A percentile compares a stretch with the other conserved stretches of the same genome.
Evolutionary conservation across 805 yeast genomes (phyloP).

Genomic region (Candida xyloterini): DNA sequence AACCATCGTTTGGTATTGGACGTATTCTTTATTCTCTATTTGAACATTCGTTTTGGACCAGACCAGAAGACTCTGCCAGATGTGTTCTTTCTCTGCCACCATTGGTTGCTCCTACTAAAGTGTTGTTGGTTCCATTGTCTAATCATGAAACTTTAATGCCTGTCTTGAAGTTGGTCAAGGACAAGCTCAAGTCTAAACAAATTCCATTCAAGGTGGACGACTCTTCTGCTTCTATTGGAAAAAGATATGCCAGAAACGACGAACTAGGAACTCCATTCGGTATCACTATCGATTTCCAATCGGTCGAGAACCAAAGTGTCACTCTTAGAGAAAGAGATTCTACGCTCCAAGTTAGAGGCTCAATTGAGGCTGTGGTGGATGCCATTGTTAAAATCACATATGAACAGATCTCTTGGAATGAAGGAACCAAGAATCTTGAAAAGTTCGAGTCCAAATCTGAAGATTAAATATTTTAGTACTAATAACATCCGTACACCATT

Average conservation of each 20-base stretch:
- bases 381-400: conserved; percentile 78
- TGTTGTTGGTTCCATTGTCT: conserved; percentile 89
- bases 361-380: conserved; percentile 61
- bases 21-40: conserved; percentile 90
- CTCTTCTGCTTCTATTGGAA: conserved; percentile 95
- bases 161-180: conserved; percentile 64
- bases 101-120: conserved; percentile 96
- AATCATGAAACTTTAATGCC: conserved; percentile 78
- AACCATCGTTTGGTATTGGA: conserved; percentile 99
- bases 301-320: conserved; percentile 80
- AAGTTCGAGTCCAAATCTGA: conserved; percentile 72
- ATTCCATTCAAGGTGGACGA: conserved; percentile 96
- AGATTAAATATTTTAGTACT: conserved; percentile 16
- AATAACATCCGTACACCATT: conserved; percentile 8
- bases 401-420: conserved; percentile 75
- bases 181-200: conserved; percentile 70
- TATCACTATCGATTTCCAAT: conserved; percentile 93
- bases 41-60: conserved; percentile 93
- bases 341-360: conserved; percentile 94
- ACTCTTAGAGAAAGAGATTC: conserved; percentile 97
- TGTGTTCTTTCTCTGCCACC: conserved; percentile 88
- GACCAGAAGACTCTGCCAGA: conserved; percentile 87
- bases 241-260: conserved; percentile 96
- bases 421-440: conserved; percentile 71
- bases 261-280: conserved; percentile 99